These are phyloP conservation scores for Pyricularia sp. DNA, from an alignment of 2,329 filamentous ascomycete genomes.

Conservation along the genomic window DNA sequence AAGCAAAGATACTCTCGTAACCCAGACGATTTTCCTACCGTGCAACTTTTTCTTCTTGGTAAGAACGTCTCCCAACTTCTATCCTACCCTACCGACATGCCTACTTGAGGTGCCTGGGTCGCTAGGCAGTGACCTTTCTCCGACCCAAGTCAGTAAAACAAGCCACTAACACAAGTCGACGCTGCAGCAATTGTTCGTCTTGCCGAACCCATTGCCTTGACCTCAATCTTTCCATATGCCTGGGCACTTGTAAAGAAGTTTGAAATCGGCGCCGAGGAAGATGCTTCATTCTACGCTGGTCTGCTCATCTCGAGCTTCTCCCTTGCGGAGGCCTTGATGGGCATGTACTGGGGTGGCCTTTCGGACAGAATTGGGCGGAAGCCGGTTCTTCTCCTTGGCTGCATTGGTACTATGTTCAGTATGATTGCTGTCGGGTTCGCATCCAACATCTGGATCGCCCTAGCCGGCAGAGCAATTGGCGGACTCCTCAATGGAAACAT, in stretches of 20 bases:
- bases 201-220: conserved; percentile 85
- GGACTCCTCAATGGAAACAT: conserved; percentile 87
- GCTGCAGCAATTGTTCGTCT: conserved; percentile 76
- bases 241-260: conserved; percentile 76
- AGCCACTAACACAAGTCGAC: neutral
- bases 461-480: conserved; percentile 66
- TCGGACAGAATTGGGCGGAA: conserved; percentile 80
- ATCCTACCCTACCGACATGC: neutral
- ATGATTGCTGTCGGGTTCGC: conserved; percentile 78
- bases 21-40: conserved; percentile 67
- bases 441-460: conserved; percentile 73
- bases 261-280: conserved; percentile 57
- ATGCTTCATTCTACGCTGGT: conserved; percentile 83
- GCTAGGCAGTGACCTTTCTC: too few species aligned
- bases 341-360: conserved; percentile 79
- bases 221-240: conserved; percentile 87
- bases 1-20: conserved; percentile 43
- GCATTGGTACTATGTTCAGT: conserved; percentile 71
- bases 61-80: conserved; percentile 21
- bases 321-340: conserved; percentile 71
- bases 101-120: too few species aligned
- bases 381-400: conserved; percentile 74
- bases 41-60: conserved; percentile 82
- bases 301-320: conserved; percentile 81
- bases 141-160: neutral